Evolutionary conservation across 805 yeast genomes (phyloP), one percentile per base, ranked within the genome.

Genomic region (Candida sonorensis): DNA sequence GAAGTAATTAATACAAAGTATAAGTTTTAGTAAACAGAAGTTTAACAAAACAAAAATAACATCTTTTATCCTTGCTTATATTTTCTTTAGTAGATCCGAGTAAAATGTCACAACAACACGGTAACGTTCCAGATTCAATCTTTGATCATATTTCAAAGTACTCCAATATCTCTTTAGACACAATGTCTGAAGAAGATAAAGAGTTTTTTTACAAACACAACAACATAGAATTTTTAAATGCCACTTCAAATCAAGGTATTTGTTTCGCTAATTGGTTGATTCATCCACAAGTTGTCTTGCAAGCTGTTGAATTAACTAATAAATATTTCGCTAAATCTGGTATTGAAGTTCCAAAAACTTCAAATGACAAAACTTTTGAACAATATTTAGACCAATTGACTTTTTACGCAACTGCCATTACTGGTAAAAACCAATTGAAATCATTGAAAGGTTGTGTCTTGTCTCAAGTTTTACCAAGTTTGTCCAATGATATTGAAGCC

Each of bases 181-280:
- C 46, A 12, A 37, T 42, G 42, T 26, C 35, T 29, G 38, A 36
- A 10, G 44, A 40, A 26, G 44, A 36, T n/a, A 38, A 35, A 13
- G 42, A 38, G 13, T 39, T 30, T 26, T 39, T 35, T 30, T 14
- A 10, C 11, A 26, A 17, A 7, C 7, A 24, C 10, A 36, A 35
- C 28, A 39, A 33, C 6, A 26, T 47, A 17, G 31, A 41, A 23
- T 52, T 52, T 29, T 22, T 38, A 23, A 48, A 50, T 34, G 55
- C 57, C 10, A 52, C 55, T 28, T 49, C 55, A 3, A 52, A 52
- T 36, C 55, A 52, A 38, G 53, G 42, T 16, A 50, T 50, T 29
- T 34, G 41, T 26, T 50, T 33, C 29, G 35, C 21, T 28, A 40
- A 44, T 24, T 50, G 54, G 55, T 10, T 34, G 14, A 29, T 27